phyloP scores from a whole-genome alignment of 2,329 filamentous ascomycete species.

The Stemphylium beticola region DNA sequence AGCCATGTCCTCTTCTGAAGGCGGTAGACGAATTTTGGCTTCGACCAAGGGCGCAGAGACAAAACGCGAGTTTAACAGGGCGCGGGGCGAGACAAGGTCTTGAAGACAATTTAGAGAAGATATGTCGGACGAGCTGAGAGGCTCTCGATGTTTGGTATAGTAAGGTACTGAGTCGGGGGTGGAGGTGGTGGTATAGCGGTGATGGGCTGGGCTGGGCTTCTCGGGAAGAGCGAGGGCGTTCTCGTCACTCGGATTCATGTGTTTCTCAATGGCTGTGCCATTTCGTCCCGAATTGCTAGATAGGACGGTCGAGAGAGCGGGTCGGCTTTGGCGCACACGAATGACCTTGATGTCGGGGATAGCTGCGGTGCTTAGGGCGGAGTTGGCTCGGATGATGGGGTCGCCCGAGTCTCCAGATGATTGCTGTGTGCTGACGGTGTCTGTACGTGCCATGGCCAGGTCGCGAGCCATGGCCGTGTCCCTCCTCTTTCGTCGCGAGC shows the following conservation, averaged over 20 bases:
- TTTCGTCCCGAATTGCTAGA: conserved; percentile 38
- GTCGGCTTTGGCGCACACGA: conserved; percentile 36
- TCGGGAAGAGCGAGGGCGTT: conserved; percentile 17
- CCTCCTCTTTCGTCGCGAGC: conserved; percentile 36
- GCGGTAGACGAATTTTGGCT: conserved; percentile 46
- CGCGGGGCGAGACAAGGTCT: conserved; percentile 45
- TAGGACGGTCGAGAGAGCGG: conserved; percentile 43
- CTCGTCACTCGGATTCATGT: conserved; percentile 20
- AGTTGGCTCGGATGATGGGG: conserved; percentile 22
- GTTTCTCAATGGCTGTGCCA: neutral
- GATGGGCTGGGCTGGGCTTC: conserved; percentile 19
- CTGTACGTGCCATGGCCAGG: conserved; percentile 27
- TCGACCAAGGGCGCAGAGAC: conserved; percentile 48
- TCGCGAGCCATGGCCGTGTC: conserved; percentile 33
- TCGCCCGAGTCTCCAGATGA: conserved; percentile 37
- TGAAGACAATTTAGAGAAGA: conserved; percentile 49
- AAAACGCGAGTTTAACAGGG: conserved; percentile 44
- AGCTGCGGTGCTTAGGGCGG: conserved; percentile 17
- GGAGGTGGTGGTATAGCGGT: conserved; percentile 25
- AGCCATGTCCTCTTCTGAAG: conserved; percentile 39
- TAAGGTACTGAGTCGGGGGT: no score
- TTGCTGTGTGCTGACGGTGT: conserved; percentile 25
- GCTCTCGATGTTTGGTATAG: conserved; percentile 27
- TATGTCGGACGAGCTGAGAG: conserved; percentile 45
- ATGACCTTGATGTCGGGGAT: conserved; percentile 29